Conservation (phyloP, 2,329 filamentous ascomycete genomes). For the Penicillium sumatraense region DNA sequence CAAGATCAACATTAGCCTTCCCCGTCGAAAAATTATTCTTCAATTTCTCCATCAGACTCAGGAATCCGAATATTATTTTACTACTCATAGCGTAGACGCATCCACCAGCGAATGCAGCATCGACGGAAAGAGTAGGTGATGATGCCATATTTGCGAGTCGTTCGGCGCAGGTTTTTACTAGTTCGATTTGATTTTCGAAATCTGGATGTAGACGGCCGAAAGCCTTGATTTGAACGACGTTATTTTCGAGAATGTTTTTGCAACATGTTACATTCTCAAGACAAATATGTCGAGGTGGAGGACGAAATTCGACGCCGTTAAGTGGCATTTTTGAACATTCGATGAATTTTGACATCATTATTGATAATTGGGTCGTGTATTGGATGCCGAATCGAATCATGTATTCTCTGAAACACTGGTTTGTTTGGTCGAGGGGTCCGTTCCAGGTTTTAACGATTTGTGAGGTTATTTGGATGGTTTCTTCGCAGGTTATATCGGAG, state of each 20-base stretch:
- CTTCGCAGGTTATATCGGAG: background rate
- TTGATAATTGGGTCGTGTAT: background rate
- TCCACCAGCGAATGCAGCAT: conserved; percentile 16
- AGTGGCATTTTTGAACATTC: conserved; percentile 11
- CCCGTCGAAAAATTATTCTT: background rate
- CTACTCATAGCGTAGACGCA: conserved; percentile 18
- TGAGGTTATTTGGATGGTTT: background rate
- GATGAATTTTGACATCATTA: conserved; percentile 10
- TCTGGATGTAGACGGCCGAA: conserved; percentile 6
- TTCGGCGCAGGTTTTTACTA: conserved; percentile 10
- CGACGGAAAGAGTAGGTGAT: background rate
- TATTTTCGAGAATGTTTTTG: conserved; percentile 23
- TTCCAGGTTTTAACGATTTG: background rate
- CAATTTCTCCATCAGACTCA: conserved; percentile 5
- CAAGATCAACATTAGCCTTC: background rate
- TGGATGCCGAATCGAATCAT: background rate
- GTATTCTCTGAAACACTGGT: background rate
- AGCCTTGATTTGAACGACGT: conserved; percentile 9
- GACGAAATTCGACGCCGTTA: conserved; percentile 6
- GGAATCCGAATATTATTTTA: conserved; percentile 10
- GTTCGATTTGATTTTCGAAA: conserved; percentile 6
- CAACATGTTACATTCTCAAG: conserved; percentile 10
- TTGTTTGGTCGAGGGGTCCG: background rate
- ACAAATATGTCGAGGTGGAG: conserved; percentile 7
- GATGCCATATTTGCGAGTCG: conserved; percentile 5